phyloP scores from a whole-genome alignment of 2,329 filamentous ascomycete species.

The Ustilaginoidea virens region DNA sequence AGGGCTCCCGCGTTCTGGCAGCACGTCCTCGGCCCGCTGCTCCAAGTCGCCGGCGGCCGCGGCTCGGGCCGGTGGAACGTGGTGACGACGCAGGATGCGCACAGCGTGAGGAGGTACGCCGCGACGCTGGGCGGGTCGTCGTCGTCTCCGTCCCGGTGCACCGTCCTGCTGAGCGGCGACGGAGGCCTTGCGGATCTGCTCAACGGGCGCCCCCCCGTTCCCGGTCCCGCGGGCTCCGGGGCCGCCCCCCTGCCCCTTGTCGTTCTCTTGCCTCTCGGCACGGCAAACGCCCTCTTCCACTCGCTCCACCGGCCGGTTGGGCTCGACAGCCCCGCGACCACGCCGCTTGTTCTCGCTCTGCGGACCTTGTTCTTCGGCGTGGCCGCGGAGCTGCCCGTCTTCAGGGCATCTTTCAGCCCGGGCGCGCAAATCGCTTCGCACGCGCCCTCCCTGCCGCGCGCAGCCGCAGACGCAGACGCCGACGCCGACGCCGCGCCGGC shows the following conservation, averaged over 20 bases:
- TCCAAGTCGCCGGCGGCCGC: slow-evolving; percentile 21
- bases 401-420: slow-evolving; percentile 44
- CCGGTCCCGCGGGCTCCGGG: neutral
- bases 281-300: slow-evolving; percentile 49
- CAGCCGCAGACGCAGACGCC: slow-evolving; percentile 4
- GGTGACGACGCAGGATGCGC: slow-evolving; percentile 45
- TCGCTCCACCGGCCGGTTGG: slow-evolving; percentile 42
- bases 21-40: slow-evolving; percentile 37
- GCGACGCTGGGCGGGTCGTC: slow-evolving; percentile 12
- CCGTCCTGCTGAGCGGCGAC: slow-evolving; percentile 69
- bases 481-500: no score
- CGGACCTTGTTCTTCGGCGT: slow-evolving; percentile 44
- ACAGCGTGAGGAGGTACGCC: slow-evolving; percentile 51
- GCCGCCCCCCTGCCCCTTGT: slow-evolving; percentile 23
- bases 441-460: slow-evolving; percentile 1
- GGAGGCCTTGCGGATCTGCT: slow-evolving; percentile 73
- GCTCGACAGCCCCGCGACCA: no score
- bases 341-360: slow-evolving; percentile 32
- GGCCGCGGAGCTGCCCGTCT: slow-evolving; percentile 41
- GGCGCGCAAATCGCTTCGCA: slow-evolving; percentile 35
- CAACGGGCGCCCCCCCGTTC: slow-evolving; percentile 33
- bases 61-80: slow-evolving; percentile 14
- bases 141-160: slow-evolving; percentile 1
- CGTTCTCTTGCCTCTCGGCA: slow-evolving; percentile 44
- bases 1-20: slow-evolving; percentile 40